phyloP scores from a whole-genome alignment of 805 yeast genomes.

The Kodamaea leandrae region DNA sequence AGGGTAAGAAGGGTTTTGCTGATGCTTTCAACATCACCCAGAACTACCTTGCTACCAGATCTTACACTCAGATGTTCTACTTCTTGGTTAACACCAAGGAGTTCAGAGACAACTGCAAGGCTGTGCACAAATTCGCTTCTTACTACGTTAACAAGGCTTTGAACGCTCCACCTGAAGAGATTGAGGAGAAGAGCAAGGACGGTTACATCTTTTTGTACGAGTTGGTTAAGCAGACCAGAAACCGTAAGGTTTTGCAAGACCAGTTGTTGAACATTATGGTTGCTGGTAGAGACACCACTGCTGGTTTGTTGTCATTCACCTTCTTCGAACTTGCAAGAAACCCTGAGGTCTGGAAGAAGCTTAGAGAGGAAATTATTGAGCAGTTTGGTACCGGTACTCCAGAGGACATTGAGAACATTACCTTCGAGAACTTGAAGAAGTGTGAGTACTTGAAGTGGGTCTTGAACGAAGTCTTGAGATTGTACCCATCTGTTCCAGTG shows the following conservation, averaged over 20 bases:
- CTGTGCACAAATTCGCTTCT: slow-evolving; percentile 30
- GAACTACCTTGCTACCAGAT: slow-evolving; percentile 32
- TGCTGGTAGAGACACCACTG: slow-evolving; percentile 31
- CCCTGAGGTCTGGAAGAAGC: slow-evolving; percentile 19
- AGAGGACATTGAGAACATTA: slow-evolving; percentile 20
- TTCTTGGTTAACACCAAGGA: slow-evolving; percentile 19
- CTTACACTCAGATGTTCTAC: slow-evolving; percentile 26
- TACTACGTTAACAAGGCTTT: slow-evolving; percentile 17
- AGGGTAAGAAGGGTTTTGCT: slow-evolving; percentile 32
- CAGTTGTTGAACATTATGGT: slow-evolving; percentile 29
- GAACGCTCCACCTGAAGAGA: slow-evolving; percentile 14
- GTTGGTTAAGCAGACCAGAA: slow-evolving; percentile 25
- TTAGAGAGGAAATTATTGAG: slow-evolving; percentile 19
- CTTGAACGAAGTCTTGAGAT: slow-evolving; percentile 25
- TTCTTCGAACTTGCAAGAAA: slow-evolving; percentile 24
- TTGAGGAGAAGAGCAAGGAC: slow-evolving; percentile 16
- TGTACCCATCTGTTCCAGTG: slow-evolving; percentile 28
- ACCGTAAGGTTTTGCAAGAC: slow-evolving; percentile 25
- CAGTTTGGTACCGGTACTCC: slow-evolving; percentile 22
- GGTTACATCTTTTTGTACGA: slow-evolving; percentile 29
- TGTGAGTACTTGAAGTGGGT: slow-evolving; percentile 27
- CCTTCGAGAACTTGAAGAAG: slow-evolving; percentile 24
- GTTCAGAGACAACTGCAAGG: slow-evolving; percentile 30
- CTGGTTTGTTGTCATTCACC: slow-evolving; percentile 26
- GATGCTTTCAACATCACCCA: slow-evolving; percentile 35